phyloP scores from a whole-genome alignment of 2,329 filamentous ascomycete genomes.

The Chrysoporthe cubensis region DNA sequence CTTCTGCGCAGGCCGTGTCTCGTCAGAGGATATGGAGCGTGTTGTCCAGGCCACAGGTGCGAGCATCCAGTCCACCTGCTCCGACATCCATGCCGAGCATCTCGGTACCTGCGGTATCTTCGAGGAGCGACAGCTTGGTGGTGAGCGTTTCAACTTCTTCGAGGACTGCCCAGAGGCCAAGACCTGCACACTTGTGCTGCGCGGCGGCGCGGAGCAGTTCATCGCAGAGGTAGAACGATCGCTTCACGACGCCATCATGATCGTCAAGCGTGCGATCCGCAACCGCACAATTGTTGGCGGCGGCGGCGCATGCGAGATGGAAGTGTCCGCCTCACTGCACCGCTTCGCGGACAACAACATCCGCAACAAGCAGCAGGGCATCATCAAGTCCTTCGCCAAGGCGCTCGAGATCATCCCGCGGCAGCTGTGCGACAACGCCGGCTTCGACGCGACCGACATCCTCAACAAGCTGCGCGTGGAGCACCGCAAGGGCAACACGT shows the following conservation, averaged over 20 bases:
- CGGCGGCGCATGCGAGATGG: slow-evolving; percentile 95
- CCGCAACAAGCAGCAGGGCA: slow-evolving; percentile 91
- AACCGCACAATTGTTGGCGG: slow-evolving; percentile 94
- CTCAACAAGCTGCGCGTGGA: slow-evolving; percentile 95
- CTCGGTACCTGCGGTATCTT: slow-evolving; percentile 89
- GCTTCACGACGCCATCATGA: slow-evolving; percentile 99
- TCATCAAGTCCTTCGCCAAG: slow-evolving; percentile 98
- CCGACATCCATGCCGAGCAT: slow-evolving; percentile 86
- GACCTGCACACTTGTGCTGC: slow-evolving; percentile 93
- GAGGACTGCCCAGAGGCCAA: slow-evolving; percentile 93
- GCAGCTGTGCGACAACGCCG: slow-evolving; percentile 97
- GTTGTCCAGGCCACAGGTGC: slow-evolving; percentile 94
- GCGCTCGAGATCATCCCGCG: slow-evolving; percentile 95
- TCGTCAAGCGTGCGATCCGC: slow-evolving; percentile 96
- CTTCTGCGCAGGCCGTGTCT: slow-evolving; percentile 95
- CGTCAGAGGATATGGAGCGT: slow-evolving; percentile 91
- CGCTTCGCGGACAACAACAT: slow-evolving; percentile 91
- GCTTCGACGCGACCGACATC: slow-evolving; percentile 97
- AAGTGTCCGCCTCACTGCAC: slow-evolving; percentile 91
- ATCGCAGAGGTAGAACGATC: slow-evolving; percentile 98
- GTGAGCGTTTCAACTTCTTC: slow-evolving; percentile 98
- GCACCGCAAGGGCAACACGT: slow-evolving; percentile 89
- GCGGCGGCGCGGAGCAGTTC: slow-evolving; percentile 97
- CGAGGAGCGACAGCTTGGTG: slow-evolving; percentile 95
- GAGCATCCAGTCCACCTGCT: slow-evolving; percentile 92